These are phyloP conservation scores for Polyrhizophydium stewartii DNA, from an alignment of 371 early-diverging fungal species.

Conservation along the genomic window DNA sequence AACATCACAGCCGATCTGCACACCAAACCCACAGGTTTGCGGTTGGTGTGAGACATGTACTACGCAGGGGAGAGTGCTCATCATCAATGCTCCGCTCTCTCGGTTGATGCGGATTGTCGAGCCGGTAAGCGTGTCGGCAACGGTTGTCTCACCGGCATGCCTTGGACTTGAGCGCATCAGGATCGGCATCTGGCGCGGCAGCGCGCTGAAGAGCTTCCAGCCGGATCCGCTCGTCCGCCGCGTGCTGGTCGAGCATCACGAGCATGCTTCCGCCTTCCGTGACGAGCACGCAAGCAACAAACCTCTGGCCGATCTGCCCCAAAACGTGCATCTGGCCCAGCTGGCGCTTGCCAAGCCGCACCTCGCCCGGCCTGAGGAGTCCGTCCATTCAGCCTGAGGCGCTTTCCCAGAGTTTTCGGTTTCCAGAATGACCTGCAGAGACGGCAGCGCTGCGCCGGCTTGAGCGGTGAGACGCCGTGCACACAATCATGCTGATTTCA, in stretches of 20 bases:
- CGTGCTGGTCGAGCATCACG: constrained; percentile 79
- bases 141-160: constrained; percentile 59
- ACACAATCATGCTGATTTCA: too few species aligned
- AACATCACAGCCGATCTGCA: constrained; percentile 70
- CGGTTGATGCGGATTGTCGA: not conserved
- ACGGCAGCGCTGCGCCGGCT: too few species aligned
- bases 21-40: constrained; percentile 1
- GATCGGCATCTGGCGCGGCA: not conserved
- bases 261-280: not conserved
- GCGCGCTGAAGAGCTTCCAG: constrained; percentile 47
- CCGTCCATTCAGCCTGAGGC: too few species aligned
- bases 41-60: not conserved
- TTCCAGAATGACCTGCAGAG: too few species aligned
- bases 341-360: not conserved
- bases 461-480: too few species aligned
- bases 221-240: constrained; percentile 75
- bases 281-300: not conserved
- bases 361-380: too few species aligned
- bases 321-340: not conserved
- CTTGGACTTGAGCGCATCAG: constrained; percentile 61
- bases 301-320: not conserved
- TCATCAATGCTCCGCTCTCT: not conserved
- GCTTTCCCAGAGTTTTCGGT: too few species aligned
- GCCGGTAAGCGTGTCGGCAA: not conserved
- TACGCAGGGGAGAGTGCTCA: not conserved